These are phyloP conservation scores for Fusarium abutilonis DNA, from an alignment of 2,329 filamentous ascomycete species.

Conservation along the genomic window DNA sequence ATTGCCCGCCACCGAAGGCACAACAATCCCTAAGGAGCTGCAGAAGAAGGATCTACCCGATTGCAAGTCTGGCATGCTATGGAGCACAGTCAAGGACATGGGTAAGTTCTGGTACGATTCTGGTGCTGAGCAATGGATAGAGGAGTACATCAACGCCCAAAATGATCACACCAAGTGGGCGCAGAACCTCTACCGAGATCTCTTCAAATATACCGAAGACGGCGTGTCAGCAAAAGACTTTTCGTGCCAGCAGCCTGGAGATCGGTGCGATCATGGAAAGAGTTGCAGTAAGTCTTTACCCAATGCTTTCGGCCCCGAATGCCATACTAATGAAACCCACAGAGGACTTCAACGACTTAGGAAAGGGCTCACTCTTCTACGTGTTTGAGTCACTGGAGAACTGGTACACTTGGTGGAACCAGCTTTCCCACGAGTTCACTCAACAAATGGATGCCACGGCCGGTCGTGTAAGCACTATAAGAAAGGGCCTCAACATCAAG, in stretches of 20 bases:
- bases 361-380: constrained; percentile 1
- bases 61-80: neutral
- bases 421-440: neutral
- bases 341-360: constrained; percentile 8
- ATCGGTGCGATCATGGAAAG: neutral
- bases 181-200: neutral
- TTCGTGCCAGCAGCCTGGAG: neutral
- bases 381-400: constrained; percentile 8
- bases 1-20: neutral
- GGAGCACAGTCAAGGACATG: neutral
- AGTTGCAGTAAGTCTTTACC: neutral
- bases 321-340: neutral
- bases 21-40: neutral
- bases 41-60: neutral
- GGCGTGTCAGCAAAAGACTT: too few species aligned
- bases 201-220: neutral
- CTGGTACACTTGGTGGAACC: neutral
- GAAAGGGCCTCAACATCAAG: constrained; percentile 1
- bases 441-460: neutral
- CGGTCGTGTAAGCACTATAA: neutral
- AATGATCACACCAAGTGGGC: constrained; percentile 3
- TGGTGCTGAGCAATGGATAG: constrained; percentile 5
- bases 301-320: neutral
- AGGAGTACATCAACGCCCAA: constrained; percentile 1
- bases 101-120: constrained; percentile 3